Conservation (phyloP, 2,329 filamentous ascomycete genomes). For the Neobulgaria alba region DNA sequence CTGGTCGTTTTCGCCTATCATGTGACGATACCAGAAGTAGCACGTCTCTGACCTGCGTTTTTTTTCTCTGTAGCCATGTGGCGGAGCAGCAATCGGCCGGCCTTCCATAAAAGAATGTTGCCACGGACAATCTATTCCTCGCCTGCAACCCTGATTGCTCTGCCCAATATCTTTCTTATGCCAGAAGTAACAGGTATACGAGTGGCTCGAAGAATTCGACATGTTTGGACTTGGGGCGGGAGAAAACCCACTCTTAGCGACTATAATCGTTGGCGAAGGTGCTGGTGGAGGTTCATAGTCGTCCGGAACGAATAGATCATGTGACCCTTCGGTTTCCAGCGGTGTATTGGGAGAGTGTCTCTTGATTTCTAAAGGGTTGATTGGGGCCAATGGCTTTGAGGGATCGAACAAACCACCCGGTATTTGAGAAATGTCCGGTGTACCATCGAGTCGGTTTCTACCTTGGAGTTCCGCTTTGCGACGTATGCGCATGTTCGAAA, state of each 20-base stretch:
- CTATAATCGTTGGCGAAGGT: too few relatives aligned
- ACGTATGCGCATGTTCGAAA: conserved; percentile 31
- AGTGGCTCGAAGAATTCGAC: too few relatives aligned
- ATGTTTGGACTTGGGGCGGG: too few relatives aligned
- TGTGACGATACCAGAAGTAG: conserved; percentile 1
- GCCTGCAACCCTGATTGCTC: background rate
- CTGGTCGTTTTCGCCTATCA: too few relatives aligned
- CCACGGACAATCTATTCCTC: conserved; percentile 5
- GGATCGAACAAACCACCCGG: conserved; percentile 20
- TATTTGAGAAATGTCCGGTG: conserved; percentile 30
- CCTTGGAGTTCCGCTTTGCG: conserved; percentile 36
- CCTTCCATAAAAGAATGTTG: conserved; percentile 3
- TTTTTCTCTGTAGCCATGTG: too few relatives aligned
- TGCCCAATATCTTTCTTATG: background rate
- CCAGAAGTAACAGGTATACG: background rate
- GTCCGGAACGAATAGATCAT: background rate
- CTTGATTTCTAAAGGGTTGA: conserved; percentile 8
- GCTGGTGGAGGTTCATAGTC: background rate
- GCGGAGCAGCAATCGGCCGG: conserved; percentile 1
- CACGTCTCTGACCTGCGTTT: background rate
- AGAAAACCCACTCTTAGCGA: too few relatives aligned
- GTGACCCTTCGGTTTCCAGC: too few relatives aligned
- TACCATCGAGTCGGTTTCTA: conserved; percentile 37
- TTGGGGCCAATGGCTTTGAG: conserved; percentile 10
- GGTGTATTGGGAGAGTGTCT: too few relatives aligned